Base-by-base conservation (phyloP, 768 basidiomycete genomes). In the Gyrodon lividus region DNA sequence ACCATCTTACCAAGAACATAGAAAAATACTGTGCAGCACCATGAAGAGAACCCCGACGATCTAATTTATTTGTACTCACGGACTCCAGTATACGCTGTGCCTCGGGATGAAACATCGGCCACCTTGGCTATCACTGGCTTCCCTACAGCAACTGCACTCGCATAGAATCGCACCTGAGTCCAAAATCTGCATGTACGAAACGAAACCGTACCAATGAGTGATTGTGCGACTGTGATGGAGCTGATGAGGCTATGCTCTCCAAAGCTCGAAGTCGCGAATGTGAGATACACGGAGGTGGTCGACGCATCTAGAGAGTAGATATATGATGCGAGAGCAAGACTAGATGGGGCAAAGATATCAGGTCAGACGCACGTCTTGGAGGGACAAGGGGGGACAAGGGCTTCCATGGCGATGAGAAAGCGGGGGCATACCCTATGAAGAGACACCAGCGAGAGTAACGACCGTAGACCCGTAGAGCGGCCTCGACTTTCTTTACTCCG, bases 91-190 rank as follows among this genome's bases (percentile, higher is more conserved):
- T 82, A 89, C 1, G 86, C 83, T 37, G 74, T 75, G 17, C 82
- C 84, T 59, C 88, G 77, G 20, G 87, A 87, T 13, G 79, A 71
- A 7, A 86, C 80, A 63, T 90, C 87, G 8, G 87, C 81, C 35
- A 88, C 65, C 67, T 89, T 89, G 1, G 88, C 87, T 55, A 87
- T 81, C 33, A 86, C 72, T 1, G 88, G 87, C 69, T 89, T 88
- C 19, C 74, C 74, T 22, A 79, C 72, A 34, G 75, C 78, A 51
- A 76, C 72, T 63, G 62, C 61, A 64, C 5, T 24, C 38, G 26
- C 20, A 40, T 39, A 16, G 23, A 13, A 4, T 46, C 37, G 22
- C 42, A 41, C 26, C 16, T 60, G 43, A 54, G 65, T 23, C 58
- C 61, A n/a, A 14, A 9, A 2, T 26, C 7, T 43, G 39, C 51